A percentile compares a stretch with the other conserved stretches of the same genome.
Evolutionary conservation across 306 rosid species (phyloP).

Genomic region (Dryas alaskensis): DNA sequence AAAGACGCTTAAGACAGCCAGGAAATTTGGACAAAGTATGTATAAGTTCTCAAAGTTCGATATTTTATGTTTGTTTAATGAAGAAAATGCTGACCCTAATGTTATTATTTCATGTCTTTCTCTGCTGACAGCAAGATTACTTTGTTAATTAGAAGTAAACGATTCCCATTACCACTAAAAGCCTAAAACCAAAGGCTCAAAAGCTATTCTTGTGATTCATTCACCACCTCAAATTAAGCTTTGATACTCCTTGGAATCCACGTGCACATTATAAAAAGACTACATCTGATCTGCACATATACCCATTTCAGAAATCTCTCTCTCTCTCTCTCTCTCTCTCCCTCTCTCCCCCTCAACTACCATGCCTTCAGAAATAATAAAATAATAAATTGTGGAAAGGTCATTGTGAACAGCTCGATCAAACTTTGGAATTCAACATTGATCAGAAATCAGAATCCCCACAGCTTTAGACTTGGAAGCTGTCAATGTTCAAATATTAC

Average conservation of each 20-base stretch:
- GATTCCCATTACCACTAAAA: background rate
- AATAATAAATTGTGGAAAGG: slow-evolving; percentile 10
- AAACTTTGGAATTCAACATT: slow-evolving; percentile 24
- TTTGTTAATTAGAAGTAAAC: background rate
- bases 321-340: too few relatives aligned
- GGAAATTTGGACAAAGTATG: background rate
- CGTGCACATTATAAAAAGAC: too few relatives aligned
- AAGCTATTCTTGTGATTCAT: background rate
- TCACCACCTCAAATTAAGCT: too few relatives aligned
- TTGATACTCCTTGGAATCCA: too few relatives aligned
- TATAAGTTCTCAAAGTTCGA: background rate
- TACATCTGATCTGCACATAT: too few relatives aligned
- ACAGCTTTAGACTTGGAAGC: slow-evolving; percentile 17
- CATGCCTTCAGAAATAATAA: background rate
- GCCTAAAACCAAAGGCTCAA: background rate
- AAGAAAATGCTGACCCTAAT: background rate
- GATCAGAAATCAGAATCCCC: background rate
- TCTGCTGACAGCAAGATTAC: too few relatives aligned
- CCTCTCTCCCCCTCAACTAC: too few relatives aligned
- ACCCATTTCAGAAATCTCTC: too few relatives aligned
- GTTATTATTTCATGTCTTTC: background rate
- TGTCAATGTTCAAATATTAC: slow-evolving; percentile 31
- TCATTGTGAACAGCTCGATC: slow-evolving; percentile 36
- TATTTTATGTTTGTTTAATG: background rate
- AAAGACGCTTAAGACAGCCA: background rate